Evolutionary conservation across 2,329 filamentous ascomycete species (phyloP), one percentile per base, ranked within the genome.

Genomic region (Fusarium austroafricanum): DNA sequence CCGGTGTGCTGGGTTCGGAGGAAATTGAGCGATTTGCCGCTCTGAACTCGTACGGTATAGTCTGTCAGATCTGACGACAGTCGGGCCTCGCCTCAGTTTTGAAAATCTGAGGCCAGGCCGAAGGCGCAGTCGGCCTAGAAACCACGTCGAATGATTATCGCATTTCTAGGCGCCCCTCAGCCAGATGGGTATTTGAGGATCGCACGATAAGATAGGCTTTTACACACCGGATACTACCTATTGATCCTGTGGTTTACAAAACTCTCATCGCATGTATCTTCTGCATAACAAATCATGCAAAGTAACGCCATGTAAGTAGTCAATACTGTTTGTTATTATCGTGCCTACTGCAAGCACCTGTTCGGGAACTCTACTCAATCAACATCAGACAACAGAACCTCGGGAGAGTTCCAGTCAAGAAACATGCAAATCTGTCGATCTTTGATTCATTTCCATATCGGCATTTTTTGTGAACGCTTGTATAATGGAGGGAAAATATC

Each of bases 31-130:
- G 37, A 44, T 44, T 31, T 21, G 35, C 35, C 35, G n/a, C 35
- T 14, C 14, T 11, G 20, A 15, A 52, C 37, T 31, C 9, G 49
- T 52, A 39, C 29, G 37, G 49, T 17, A 52, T 39, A 52, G 37
- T 31, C 29, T 3, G 29, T 31, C 35, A 44, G 49, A 52, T 52
- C 37, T 52, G 49, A 20, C 49, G 44, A 52, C 44, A 6, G 26
- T 31, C 49, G 37, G 49, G 18, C 10, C 49, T 21, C 15, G 18
- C 10, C 49, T 21, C 15, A 37, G 49, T 38, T 26, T 29, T 18
- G 14, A 23, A 31, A 52, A 44, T 52, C 18, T 52, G 49, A 52
- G 49, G 49, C 49, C 49, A 31, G 42, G 20, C 23, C 20, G 23
- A n/a, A n/a, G 49, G 6, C n/a, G 21, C 18, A 14, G 20, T 51